Conservation (phyloP, 1,284 basidiomycete genomes). For the Mrakiaceae sp. region DNA sequence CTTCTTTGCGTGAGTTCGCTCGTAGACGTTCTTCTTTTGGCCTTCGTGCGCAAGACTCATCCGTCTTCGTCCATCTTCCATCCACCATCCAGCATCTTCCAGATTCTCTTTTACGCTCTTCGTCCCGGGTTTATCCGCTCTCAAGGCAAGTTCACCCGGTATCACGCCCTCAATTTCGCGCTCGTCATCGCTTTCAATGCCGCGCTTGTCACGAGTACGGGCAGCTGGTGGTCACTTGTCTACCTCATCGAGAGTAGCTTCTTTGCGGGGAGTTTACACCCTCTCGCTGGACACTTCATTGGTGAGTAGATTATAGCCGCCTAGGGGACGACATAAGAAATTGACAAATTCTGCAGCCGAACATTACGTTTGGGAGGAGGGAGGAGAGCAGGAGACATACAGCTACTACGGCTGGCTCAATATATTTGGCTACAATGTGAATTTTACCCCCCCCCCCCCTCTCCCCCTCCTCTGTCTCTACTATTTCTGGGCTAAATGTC, state of each 20-base stretch:
- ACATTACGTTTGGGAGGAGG: conserved; percentile 18
- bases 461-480: conserved; percentile 3
- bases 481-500: background rate
- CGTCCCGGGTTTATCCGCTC: conserved; percentile 86
- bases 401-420: conserved; percentile 93
- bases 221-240: conserved; percentile 50
- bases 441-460: conserved; percentile 26
- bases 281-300: conserved; percentile 93
- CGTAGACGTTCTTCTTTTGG: background rate
- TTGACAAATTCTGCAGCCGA: conserved; percentile 18
- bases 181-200: conserved; percentile 63
- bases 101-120: conserved; percentile 95
- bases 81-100: conserved; percentile 63
- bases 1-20: conserved; percentile 72
- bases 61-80: background rate
- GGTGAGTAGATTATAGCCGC: conserved; percentile 45
- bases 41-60: background rate
- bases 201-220: conserved; percentile 50
- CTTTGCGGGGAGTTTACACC: conserved; percentile 91
- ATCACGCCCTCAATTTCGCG: conserved; percentile 71
- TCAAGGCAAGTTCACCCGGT: conserved; percentile 59
- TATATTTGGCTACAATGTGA: conserved; percentile 81
- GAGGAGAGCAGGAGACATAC: conserved; percentile 74
- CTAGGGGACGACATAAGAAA: no score
- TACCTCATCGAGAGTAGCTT: conserved; percentile 83